phyloP scores from a whole-genome alignment of 495 filamentous ascomycete genomes.

The Hyaloscypha hepaticicola region DNA sequence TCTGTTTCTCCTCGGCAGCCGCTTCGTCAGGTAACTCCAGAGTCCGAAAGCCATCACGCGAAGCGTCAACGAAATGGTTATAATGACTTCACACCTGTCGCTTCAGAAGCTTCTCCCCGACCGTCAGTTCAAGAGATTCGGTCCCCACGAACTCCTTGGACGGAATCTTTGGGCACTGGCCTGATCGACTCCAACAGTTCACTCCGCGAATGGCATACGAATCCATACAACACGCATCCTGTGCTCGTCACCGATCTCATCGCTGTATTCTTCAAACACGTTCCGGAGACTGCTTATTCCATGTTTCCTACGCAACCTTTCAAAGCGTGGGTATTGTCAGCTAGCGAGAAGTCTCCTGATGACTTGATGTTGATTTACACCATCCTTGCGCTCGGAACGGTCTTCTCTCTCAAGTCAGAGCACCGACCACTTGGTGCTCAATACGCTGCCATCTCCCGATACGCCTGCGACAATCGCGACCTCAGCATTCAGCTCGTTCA shows the following conservation, averaged over 20 bases:
- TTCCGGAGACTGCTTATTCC: conserved; percentile 53
- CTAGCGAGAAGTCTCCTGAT: conserved; percentile 55
- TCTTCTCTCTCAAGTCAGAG: conserved; percentile 57
- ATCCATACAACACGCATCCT: conserved; percentile 58
- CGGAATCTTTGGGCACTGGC: conserved; percentile 36
- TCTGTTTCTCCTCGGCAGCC: conserved; percentile 28
- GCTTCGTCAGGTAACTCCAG: conserved; percentile 23
- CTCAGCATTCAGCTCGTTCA: conserved; percentile 62
- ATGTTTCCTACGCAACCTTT: conserved; percentile 54
- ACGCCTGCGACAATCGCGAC: conserved; percentile 52
- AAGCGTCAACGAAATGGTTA: conserved; percentile 32
- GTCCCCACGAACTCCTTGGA: conserved; percentile 38
- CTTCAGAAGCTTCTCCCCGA: conserved; percentile 31
- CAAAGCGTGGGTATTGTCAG: conserved; percentile 37
- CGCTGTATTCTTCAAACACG: conserved; percentile 54
- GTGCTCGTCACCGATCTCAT: conserved; percentile 41
- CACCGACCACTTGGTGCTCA: conserved; percentile 44
- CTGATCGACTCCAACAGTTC: conserved; percentile 42
- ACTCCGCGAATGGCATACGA: conserved; percentile 57
- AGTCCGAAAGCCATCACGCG: conserved; percentile 21
- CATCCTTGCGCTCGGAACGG: conserved; percentile 56
- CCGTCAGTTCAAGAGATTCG: conserved; percentile 36
- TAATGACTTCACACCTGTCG: conserved; percentile 30
- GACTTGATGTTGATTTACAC: conserved; percentile 72
- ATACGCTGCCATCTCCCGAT: conserved; percentile 57